Conservation (phyloP, 371 early-diverging fungal species). For the Mucor irregularis region DNA sequence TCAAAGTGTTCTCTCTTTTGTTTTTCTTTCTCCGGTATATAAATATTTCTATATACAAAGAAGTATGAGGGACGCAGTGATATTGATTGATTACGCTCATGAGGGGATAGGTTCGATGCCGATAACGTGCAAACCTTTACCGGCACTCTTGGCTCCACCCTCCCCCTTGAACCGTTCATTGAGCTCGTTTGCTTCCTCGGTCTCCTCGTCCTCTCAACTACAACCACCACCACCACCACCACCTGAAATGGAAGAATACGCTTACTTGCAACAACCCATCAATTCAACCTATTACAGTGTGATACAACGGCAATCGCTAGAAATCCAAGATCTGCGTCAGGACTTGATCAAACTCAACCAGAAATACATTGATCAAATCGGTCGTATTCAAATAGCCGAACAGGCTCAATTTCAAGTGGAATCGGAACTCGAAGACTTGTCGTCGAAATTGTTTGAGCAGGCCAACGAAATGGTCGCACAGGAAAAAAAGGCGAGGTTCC, state of each 20-base stretch:
- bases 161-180: not conserved
- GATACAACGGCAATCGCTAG: constrained; percentile 16
- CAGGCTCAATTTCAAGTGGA: constrained; percentile 16
- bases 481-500: constrained; percentile 15
- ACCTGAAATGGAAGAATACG: not conserved
- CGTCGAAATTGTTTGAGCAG: constrained; percentile 26
- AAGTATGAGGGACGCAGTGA: too few species aligned
- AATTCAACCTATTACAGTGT: not conserved
- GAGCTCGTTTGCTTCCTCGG: not conserved
- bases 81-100: too few species aligned
- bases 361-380: constrained; percentile 17
- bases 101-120: too few species aligned
- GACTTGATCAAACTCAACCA: constrained; percentile 14
- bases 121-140: constrained; percentile 9
- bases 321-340: constrained; percentile 21
- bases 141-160: constrained; percentile 12
- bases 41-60: too few species aligned
- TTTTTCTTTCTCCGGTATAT: not conserved
- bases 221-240: not conserved
- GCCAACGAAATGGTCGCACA: constrained; percentile 35
- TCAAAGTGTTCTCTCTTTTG: not conserved
- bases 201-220: not conserved
- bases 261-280: not conserved
- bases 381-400: constrained; percentile 5
- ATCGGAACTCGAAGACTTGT: constrained; percentile 30